Evolutionary conservation across 495 filamentous ascomycete genomes (phyloP).

Genomic region (Pyrenopolyporus hunteri): DNA sequence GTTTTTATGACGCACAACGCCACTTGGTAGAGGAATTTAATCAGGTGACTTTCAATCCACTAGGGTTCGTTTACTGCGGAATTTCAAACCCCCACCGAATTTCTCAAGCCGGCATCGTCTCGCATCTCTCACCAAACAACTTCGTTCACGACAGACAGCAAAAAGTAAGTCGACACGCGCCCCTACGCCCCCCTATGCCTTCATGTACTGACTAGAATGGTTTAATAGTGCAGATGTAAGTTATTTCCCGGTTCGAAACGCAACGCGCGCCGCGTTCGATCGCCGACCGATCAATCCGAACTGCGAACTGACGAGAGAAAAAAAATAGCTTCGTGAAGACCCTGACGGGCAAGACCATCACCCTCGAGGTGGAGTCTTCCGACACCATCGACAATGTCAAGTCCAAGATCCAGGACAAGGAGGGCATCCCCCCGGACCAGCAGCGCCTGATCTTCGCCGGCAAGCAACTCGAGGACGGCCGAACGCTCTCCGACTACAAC

Average conservation of each 20-base stretch:
- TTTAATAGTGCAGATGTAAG: conserved; percentile 52
- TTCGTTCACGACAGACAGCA: conserved; percentile 34
- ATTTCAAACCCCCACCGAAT: conserved; percentile 40
- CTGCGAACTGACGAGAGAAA: conserved; percentile 32
- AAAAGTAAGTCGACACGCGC: conserved; percentile 43
- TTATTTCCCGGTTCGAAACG: neutral
- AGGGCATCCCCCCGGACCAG: conserved; percentile 98
- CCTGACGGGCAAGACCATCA: conserved; percentile 99
- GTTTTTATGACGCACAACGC: neutral
- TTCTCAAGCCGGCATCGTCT: conserved; percentile 27
- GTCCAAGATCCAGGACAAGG: conserved; percentile 99
- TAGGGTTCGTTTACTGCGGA: conserved; percentile 33
- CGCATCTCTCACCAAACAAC: conserved; percentile 28
- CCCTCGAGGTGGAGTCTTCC: conserved; percentile 97
- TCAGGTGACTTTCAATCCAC: conserved; percentile 33
- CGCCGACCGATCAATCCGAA: conserved; percentile 10
- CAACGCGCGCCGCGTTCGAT: conserved; percentile 2
- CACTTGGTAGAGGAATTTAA: conserved; percentile 18
- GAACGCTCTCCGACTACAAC: conserved; percentile 98
- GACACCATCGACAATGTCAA: conserved; percentile 99
- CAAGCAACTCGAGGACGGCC: conserved; percentile 99
- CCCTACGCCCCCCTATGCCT: neutral
- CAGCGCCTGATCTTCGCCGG: conserved; percentile 99
- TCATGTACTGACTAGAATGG: conserved; percentile 16
- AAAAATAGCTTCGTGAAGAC: conserved; percentile 96